These are phyloP conservation scores for Apiotrichum montevideense DNA, from an alignment of 1,284 basidiomycete species.

Conservation along the genomic window DNA sequence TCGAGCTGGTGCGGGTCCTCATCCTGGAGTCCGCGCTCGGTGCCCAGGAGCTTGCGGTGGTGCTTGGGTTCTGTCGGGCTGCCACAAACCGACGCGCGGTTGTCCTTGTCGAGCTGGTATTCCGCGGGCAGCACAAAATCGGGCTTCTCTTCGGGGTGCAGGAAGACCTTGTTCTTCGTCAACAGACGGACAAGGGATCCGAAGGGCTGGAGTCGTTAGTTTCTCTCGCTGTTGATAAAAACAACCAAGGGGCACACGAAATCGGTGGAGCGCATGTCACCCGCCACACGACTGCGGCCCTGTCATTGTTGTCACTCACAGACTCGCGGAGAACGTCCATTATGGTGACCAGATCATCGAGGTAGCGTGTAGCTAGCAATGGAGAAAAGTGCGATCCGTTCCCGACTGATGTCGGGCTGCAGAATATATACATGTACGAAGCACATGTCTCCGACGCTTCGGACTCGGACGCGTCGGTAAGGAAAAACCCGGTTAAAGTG, in stretches of 20 bases:
- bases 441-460: too few relatives aligned
- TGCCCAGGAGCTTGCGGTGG: not conserved
- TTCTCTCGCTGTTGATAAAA: too few relatives aligned
- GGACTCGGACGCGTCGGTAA: too few relatives aligned
- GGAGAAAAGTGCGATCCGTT: not conserved
- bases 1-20: not conserved
- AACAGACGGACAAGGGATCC: constrained; percentile 6
- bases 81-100: not conserved
- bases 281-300: too few relatives aligned
- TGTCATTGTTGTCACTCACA: not conserved
- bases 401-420: not conserved
- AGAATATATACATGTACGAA: not conserved
- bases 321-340: constrained; percentile 9
- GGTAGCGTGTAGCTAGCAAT: not conserved
- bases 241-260: too few relatives aligned
- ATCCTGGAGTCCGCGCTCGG: not conserved
- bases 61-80: not conserved
- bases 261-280: too few relatives aligned
- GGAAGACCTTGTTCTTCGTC: constrained; percentile 14
- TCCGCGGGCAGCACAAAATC: constrained; percentile 15
- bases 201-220: constrained; percentile 1
- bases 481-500: too few relatives aligned
- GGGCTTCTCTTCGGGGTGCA: constrained; percentile 20
- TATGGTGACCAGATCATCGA: not conserved
- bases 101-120: not conserved